Evolutionary conservation across 495 filamentous ascomycete species (phyloP).

Genomic region (Talaromyces stipitatus): DNA sequence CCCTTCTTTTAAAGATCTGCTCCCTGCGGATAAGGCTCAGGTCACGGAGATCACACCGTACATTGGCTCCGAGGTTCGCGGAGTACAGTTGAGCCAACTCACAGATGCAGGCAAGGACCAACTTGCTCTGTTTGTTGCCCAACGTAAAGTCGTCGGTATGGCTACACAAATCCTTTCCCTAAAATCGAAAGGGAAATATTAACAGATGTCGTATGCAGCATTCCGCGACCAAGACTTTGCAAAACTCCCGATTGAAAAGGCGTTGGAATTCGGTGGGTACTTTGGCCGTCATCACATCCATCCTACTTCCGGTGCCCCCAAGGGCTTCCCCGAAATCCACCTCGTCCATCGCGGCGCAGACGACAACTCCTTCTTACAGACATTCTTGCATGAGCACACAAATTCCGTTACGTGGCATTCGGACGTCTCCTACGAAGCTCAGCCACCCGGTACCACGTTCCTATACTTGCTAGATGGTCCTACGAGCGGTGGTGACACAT

Average conservation of each 20-base stretch:
- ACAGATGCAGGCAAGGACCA: slow-evolving; percentile 47
- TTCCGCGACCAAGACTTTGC: slow-evolving; percentile 58
- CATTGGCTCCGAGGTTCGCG: slow-evolving; percentile 48
- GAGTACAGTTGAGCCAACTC: slow-evolving; percentile 49
- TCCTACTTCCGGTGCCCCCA: slow-evolving; percentile 52
- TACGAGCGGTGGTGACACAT: slow-evolving; percentile 54
- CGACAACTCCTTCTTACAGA: slow-evolving; percentile 33
- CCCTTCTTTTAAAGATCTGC: slow-evolving; percentile 42
- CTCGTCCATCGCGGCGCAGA: slow-evolving; percentile 52
- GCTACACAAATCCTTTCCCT: neutral
- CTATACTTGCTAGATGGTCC: slow-evolving; percentile 56
- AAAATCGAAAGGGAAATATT: neutral
- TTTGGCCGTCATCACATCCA: slow-evolving; percentile 59
- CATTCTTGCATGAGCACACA: slow-evolving; percentile 46
- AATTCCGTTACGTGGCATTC: slow-evolving; percentile 59
- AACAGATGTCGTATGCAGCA: slow-evolving; percentile 18
- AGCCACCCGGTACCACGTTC: slow-evolving; percentile 60
- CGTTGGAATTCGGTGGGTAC: slow-evolving; percentile 49
- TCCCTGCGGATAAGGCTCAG: slow-evolving; percentile 31
- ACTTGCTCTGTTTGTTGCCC: slow-evolving; percentile 48
- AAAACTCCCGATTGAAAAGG: slow-evolving; percentile 47
- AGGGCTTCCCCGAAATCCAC: slow-evolving; percentile 53
- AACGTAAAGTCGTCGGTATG: slow-evolving; percentile 48
- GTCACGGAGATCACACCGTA: slow-evolving; percentile 44
- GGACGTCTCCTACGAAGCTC: slow-evolving; percentile 56